A percentile compares a stretch with the other conserved stretches of the same genome.
Conservation (phyloP, 345 rosid species). For the Aegle marmelos region DNA sequence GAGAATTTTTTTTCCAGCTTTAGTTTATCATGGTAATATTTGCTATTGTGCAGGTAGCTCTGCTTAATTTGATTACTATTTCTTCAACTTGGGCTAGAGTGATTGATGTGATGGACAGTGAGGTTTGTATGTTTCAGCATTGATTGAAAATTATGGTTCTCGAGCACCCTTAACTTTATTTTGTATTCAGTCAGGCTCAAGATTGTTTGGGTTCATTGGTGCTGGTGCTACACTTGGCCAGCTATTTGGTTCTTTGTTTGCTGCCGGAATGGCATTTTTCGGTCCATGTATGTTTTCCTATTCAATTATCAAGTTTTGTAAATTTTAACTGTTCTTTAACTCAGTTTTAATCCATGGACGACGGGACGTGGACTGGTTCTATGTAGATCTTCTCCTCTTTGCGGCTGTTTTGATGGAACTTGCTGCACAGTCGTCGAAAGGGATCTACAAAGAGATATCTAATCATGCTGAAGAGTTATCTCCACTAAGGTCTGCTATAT, state of each 20-base stretch:
- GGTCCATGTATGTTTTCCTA: conserved; percentile 66
- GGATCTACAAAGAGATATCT: conserved; percentile 54
- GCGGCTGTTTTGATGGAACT: conserved; percentile 88
- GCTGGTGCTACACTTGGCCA: conserved; percentile 98
- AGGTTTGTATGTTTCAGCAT: conserved; percentile 43
- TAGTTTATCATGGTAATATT: neutral
- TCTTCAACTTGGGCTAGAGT: conserved; percentile 97
- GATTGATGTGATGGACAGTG: conserved; percentile 88
- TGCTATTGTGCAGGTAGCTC: conserved; percentile 54
- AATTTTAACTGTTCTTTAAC: conserved; percentile 12
- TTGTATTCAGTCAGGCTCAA: conserved; percentile 84
- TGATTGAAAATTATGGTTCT: conserved; percentile 8
- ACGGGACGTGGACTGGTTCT: conserved; percentile 12
- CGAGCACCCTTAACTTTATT: conserved; percentile 26
- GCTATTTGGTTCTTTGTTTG: conserved; percentile 92
- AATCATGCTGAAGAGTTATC: conserved; percentile 62
- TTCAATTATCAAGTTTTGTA: conserved; percentile 11
- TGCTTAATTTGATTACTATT: conserved; percentile 87
- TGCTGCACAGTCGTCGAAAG: conserved; percentile 85
- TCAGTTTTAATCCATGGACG: conserved; percentile 5
- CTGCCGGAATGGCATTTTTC: conserved; percentile 80
- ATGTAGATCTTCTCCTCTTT: conserved; percentile 72
- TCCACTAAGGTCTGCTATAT: conserved; percentile 56
- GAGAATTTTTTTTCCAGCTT: conserved; percentile 1
- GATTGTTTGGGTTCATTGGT: conserved; percentile 95